Percentiles rank a stretch among this genome's conserved stretches.
These are phyloP conservation scores for Globisporangium lucens DNA, from an alignment of 352 stramenopile genomes.

Conservation along the genomic window DNA sequence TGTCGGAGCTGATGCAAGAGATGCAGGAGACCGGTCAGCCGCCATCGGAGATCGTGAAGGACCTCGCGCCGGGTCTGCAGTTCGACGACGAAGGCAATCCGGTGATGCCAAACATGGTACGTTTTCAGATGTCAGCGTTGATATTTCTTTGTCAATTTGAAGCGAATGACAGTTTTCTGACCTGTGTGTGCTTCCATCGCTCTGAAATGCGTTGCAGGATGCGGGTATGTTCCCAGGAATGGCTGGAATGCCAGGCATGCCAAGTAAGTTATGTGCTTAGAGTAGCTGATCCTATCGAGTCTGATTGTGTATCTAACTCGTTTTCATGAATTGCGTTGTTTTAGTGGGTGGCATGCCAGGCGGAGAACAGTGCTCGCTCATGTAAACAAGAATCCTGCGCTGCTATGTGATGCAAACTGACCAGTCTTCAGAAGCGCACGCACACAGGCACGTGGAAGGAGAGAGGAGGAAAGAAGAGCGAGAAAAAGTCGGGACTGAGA, in stretches of 20 bases:
- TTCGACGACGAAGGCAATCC: slow-evolving; percentile 92
- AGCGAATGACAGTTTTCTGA: slow-evolving; percentile 2
- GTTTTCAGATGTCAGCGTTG: neutral
- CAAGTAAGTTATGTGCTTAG: slow-evolving; percentile 41
- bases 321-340: slow-evolving; percentile 11
- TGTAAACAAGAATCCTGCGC: slow-evolving; percentile 30
- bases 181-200: neutral
- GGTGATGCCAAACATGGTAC: slow-evolving; percentile 93
- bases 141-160: neutral
- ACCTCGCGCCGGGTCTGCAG: slow-evolving; percentile 91
- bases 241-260: slow-evolving; percentile 77
- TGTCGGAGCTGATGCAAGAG: slow-evolving; percentile 98
- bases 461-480: neutral
- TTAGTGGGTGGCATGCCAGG: slow-evolving; percentile 49
- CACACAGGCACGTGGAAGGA: neutral
- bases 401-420: neutral
- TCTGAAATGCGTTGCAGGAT: slow-evolving; percentile 31
- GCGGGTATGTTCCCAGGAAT: slow-evolving; percentile 79
- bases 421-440: neutral
- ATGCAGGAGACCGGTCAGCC: slow-evolving; percentile 93
- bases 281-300: neutral
- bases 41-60: slow-evolving; percentile 97
- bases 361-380: slow-evolving; percentile 74
- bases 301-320: neutral
- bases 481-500: neutral